Base-by-base conservation (phyloP, 306 rosid genomes). In the Cicer bijugum region DNA sequence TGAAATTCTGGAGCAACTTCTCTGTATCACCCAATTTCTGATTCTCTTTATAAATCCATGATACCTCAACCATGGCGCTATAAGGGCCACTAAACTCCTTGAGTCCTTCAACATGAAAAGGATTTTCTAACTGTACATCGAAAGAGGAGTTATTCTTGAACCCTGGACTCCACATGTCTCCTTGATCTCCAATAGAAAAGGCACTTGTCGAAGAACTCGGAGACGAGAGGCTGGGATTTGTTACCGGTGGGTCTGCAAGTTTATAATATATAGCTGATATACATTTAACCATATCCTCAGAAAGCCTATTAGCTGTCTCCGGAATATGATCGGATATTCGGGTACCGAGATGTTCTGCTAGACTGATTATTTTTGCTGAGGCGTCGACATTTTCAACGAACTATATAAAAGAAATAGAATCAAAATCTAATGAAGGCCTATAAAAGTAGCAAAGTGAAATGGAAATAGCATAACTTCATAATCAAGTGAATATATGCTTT, bases 201-300 rank as follows among this genome's bases (percentile, higher is more conserved):
- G 84, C 85, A 64, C 96, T 81, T 2, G 67, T 75, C 42, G 97
- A 86, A 20, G 98, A 89, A 82, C 80, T 82, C 11, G 99, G 97
- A 44, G 99, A 94, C 53, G 96, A 85, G 59, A 90, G 83, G 72
- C 89, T 90, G 39, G 79, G 81, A 52, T 89, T 80, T n/a, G 91
- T 61, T 52, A 68, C 67, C 23, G 89, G 89, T 1, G 97, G 89
- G 60, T 90, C 96, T 7, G 96, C 74, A 57, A 94, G 89, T 81
- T 88, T 94, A 91, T 89, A 91, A 65, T 89, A 94, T 82, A 94
- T 84, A 43, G 85, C 83, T 71, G 97, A 82, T 76, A 94, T 91
- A 80, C 96, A 94, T 80, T 86, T 94, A 61, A 94, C 74, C 99
- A 94, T 91, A 48, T 91, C 92, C 86, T 94, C 99, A 0, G 97